These are phyloP conservation scores for Venturia nashicola DNA, from an alignment of 2,329 filamentous ascomycete species.

Conservation along the genomic window DNA sequence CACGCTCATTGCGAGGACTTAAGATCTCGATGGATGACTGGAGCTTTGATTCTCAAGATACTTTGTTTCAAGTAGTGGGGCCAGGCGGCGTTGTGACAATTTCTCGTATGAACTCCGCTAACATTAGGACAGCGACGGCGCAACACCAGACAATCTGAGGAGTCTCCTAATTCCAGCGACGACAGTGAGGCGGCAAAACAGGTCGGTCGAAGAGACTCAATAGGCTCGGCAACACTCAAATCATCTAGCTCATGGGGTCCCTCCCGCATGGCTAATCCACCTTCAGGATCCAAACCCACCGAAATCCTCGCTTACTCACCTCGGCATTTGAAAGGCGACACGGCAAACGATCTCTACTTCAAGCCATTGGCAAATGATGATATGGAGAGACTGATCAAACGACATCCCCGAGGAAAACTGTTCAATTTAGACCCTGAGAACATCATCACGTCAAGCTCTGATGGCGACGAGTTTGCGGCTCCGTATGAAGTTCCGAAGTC, in stretches of 20 bases:
- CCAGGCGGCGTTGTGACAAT: no score
- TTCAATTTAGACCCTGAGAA: constrained; percentile 21
- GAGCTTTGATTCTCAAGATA: no score
- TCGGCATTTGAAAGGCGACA: background rate
- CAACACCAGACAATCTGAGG: background rate
- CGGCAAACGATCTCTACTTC: constrained; percentile 11
- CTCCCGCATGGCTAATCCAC: constrained; percentile 2
- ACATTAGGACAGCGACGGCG: background rate
- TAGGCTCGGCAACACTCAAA: background rate
- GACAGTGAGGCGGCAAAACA: background rate
- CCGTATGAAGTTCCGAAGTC: constrained; percentile 11
- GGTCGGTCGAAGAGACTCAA: background rate
- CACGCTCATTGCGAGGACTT: no score
- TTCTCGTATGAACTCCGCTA: background rate
- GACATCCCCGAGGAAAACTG: constrained; percentile 23
- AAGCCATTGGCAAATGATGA: constrained; percentile 14
- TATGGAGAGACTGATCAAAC: constrained; percentile 15
- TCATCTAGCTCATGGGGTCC: constrained; percentile 6
- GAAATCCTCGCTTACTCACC: constrained; percentile 3
- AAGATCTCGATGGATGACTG: no score
- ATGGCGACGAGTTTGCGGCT: constrained; percentile 11
- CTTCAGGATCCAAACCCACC: background rate
- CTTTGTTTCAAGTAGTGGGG: no score
- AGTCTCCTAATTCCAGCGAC: background rate
- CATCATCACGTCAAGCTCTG: constrained; percentile 17